Conservation (phyloP, 805 yeast genomes). For the Ogataea nitratoaversa region DNA sequence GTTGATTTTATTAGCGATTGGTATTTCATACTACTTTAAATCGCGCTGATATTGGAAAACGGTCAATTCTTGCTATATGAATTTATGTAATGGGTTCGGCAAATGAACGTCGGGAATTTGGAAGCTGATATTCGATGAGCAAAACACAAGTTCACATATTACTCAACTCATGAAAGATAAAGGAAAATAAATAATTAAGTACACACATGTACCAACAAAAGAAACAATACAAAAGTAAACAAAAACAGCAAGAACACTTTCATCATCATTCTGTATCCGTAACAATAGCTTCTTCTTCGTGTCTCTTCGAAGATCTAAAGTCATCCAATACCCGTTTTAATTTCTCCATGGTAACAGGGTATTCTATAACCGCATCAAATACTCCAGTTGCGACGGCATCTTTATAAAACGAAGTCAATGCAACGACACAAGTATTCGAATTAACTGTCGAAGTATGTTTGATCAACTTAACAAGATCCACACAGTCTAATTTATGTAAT, state of each 20-base stretch:
- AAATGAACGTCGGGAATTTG: too few species aligned
- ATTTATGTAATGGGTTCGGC: too few species aligned
- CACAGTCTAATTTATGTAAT: constrained; percentile 61
- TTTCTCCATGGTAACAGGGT: constrained; percentile 49
- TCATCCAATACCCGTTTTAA: constrained; percentile 28
- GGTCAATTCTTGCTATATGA: too few species aligned
- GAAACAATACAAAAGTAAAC: neutral
- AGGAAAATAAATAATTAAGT: neutral
- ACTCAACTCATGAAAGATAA: too few species aligned
- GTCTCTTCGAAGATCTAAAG: constrained; percentile 16
- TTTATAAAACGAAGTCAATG: constrained; percentile 64
- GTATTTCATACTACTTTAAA: neutral
- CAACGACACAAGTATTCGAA: constrained; percentile 70
- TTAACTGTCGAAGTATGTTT: constrained; percentile 76
- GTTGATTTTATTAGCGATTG: constrained; percentile 1
- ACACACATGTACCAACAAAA: neutral
- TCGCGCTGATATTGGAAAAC: neutral
- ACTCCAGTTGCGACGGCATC: constrained; percentile 55
- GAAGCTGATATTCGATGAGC: too few species aligned
- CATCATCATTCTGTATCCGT: constrained; percentile 28
- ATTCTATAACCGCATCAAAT: constrained; percentile 70
- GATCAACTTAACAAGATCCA: constrained; percentile 74
- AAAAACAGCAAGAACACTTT: neutral
- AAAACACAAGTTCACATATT: too few species aligned
- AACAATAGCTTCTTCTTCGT: constrained; percentile 30